phyloP scores from a whole-genome alignment of 148 eudicot genomes.

The Vaccinium darrowii region DNA sequence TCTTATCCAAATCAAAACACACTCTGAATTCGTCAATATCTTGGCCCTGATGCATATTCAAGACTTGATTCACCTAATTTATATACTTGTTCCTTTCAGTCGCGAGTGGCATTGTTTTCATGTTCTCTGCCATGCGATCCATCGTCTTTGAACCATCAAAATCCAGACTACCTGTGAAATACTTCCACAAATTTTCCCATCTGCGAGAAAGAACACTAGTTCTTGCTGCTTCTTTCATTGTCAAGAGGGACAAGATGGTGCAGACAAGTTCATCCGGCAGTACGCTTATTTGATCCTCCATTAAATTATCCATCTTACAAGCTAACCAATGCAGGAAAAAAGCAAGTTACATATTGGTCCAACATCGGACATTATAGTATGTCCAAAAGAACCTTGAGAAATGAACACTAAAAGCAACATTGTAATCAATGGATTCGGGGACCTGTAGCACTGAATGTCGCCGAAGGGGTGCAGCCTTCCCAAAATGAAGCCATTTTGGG shows the following conservation, averaged over 20 bases:
- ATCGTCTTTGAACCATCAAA: not conserved
- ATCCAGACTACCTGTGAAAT: not conserved
- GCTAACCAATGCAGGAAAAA: not conserved
- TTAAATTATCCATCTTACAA: not conserved
- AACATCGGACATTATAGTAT: no score
- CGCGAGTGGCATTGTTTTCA: not conserved
- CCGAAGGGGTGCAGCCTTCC: no score
- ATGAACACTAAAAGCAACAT: no score
- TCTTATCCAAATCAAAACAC: not conserved
- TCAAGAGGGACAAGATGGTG: not conserved
- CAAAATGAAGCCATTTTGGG: no score
- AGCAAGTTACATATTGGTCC: not conserved
- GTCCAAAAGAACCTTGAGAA: no score
- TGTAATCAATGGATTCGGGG: no score
- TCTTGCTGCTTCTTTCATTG: constrained; percentile 7
- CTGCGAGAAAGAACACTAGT: not conserved
- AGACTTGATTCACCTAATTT: not conserved
- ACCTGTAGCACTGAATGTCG: no score
- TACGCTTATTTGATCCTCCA: not conserved
- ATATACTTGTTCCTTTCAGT: not conserved
- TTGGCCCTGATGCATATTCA: not conserved
- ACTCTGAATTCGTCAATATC: not conserved
- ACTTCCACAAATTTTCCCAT: not conserved
- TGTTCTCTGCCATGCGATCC: not conserved
- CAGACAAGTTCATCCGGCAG: not conserved